These are phyloP conservation scores for Pseudoperonospora humuli DNA, from an alignment of 352 stramenopile species.

Conservation along the genomic window DNA sequence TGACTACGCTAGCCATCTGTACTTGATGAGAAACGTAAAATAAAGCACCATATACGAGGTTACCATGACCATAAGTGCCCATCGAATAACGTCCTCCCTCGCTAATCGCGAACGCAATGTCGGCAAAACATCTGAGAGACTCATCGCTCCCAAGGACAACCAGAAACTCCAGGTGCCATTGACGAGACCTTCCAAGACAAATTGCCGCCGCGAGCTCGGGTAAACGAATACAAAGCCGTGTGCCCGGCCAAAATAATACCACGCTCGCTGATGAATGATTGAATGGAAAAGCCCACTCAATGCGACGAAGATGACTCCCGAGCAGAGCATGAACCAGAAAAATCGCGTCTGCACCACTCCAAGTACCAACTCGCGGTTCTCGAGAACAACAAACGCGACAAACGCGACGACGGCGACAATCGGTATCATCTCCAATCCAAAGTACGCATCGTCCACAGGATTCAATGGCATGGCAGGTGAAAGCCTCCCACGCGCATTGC, in stretches of 20 bases:
- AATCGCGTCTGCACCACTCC: slow-evolving; percentile 29
- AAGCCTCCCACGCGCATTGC: slow-evolving; percentile 11
- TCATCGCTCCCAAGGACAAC: slow-evolving; percentile 44
- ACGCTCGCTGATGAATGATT: slow-evolving; percentile 41
- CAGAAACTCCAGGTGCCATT: slow-evolving; percentile 60
- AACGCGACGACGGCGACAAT: slow-evolving; percentile 30
- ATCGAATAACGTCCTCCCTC: slow-evolving; percentile 42
- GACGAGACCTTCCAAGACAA: slow-evolving; percentile 52
- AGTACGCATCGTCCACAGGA: slow-evolving; percentile 8
- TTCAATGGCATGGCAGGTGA: slow-evolving; percentile 6
- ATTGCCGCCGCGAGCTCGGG: slow-evolving; percentile 53
- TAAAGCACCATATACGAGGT: slow-evolving; percentile 42
- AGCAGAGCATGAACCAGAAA: slow-evolving; percentile 49
- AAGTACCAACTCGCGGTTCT: slow-evolving; percentile 34
- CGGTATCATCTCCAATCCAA: slow-evolving; percentile 32
- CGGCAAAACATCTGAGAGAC: slow-evolving; percentile 37
- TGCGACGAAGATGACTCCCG: slow-evolving; percentile 46
- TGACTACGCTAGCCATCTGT: slow-evolving; percentile 36
- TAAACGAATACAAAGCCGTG: slow-evolving; percentile 57
- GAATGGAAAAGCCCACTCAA: slow-evolving; percentile 56
- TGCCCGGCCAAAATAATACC: slow-evolving; percentile 47
- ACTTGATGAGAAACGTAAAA: slow-evolving; percentile 52
- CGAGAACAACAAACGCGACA: slow-evolving; percentile 27
- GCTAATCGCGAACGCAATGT: slow-evolving; percentile 21
- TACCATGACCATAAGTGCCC: slow-evolving; percentile 33